Evolutionary conservation across 495 filamentous ascomycete genomes (phyloP).

Genomic region (Xylaria intraflava): DNA sequence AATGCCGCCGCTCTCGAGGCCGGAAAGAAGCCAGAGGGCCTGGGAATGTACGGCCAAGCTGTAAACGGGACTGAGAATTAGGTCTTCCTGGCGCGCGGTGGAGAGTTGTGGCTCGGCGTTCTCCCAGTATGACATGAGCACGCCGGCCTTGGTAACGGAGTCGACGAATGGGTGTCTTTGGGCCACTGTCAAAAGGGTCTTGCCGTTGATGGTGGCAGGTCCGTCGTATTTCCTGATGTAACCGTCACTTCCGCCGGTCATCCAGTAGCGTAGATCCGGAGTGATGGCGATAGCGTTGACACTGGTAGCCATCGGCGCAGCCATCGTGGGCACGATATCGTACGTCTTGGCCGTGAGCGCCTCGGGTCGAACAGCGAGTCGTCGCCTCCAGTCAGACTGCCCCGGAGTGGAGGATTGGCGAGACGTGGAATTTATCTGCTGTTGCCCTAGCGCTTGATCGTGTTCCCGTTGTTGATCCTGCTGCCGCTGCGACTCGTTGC

Average conservation of each 20-base stretch:
- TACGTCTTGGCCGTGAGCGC: conserved; percentile 76
- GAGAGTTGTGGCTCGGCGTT: conserved; percentile 56
- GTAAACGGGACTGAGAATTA: conserved; percentile 77
- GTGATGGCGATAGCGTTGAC: conserved; percentile 91
- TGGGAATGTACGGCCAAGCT: conserved; percentile 85
- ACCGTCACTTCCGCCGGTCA: conserved; percentile 88
- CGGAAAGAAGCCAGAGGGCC: conserved; percentile 84
- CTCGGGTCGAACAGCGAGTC: conserved; percentile 69
- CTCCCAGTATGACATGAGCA: conserved; percentile 95
- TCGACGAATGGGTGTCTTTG: conserved; percentile 97
- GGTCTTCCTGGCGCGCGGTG: conserved; percentile 43
- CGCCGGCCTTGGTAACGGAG: conserved; percentile 88
- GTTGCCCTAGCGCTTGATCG: neutral
- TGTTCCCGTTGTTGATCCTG: conserved; percentile 18
- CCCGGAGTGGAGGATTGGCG: conserved; percentile 47
- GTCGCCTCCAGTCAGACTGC: conserved; percentile 36
- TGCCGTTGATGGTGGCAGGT: conserved; percentile 89
- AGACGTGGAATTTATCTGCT: conserved; percentile 11
- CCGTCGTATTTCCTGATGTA: conserved; percentile 96
- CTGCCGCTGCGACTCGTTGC: conserved; percentile 14
- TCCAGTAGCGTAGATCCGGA: conserved; percentile 91
- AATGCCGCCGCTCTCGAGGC: conserved; percentile 84
- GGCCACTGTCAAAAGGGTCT: conserved; percentile 87
- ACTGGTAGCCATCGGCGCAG: conserved; percentile 89
- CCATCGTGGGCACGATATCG: conserved; percentile 95